phyloP scores from a whole-genome alignment of 768 basidiomycete species.

The Butyriboletus loyo region DNA sequence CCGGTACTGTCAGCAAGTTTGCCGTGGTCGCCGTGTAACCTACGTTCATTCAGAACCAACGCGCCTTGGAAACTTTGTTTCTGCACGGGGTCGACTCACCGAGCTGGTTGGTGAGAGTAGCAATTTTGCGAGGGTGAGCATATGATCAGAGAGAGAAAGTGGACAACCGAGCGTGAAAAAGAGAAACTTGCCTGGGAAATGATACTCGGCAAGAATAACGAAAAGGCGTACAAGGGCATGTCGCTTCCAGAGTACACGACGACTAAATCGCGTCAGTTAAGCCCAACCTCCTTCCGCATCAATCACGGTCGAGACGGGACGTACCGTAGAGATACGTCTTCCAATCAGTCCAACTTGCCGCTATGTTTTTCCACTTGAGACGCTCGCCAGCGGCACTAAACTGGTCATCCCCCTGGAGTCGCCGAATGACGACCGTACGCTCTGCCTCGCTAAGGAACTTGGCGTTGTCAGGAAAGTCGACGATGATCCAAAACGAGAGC shows the following conservation, averaged over 20 bases:
- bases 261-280: constrained; percentile 37
- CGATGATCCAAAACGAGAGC: constrained; percentile 71
- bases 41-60: constrained; percentile 16
- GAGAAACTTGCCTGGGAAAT: constrained; percentile 55
- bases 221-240: constrained; percentile 73
- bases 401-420: constrained; percentile 65
- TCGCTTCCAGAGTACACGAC: constrained; percentile 53
- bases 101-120: constrained; percentile 29
- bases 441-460: constrained; percentile 73
- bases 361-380: constrained; percentile 56
- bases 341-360: constrained; percentile 61
- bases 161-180: not conserved
- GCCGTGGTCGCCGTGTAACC: constrained; percentile 70
- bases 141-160: not conserved
- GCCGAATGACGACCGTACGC: constrained; percentile 59
- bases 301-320: not conserved
- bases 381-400: constrained; percentile 72
- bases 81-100: constrained; percentile 28
- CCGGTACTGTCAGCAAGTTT: constrained; percentile 75
- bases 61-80: not conserved
- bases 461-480: constrained; percentile 82
- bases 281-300: not conserved
- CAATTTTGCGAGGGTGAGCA: not conserved
- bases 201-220: constrained; percentile 76
- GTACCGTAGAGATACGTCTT: constrained; percentile 57